These are phyloP conservation scores for Akanthomyces uredinophilus DNA, from an alignment of 2,329 filamentous ascomycete species.

Conservation along the genomic window DNA sequence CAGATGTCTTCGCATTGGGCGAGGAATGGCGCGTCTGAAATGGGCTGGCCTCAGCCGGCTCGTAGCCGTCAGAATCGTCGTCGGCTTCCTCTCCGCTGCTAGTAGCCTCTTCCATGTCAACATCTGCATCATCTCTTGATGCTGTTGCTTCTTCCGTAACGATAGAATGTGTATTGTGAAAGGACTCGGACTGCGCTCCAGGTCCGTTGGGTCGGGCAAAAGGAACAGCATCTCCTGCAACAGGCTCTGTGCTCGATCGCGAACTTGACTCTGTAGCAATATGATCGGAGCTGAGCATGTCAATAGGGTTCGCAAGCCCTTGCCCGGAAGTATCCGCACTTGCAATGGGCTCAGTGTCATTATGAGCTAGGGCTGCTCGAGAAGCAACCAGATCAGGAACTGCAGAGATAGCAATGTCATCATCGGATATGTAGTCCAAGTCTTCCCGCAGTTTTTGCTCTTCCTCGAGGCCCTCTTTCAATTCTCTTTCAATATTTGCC, in stretches of 20 bases:
- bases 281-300: slow-evolving; percentile 9
- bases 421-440: slow-evolving; percentile 16
- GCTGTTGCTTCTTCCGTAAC: not conserved
- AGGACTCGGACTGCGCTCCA: not conserved
- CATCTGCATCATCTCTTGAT: slow-evolving; percentile 13
- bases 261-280: slow-evolving; percentile 10
- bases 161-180: not conserved
- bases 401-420: not conserved
- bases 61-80: slow-evolving; percentile 46
- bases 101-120: slow-evolving; percentile 16
- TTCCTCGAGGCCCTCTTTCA: slow-evolving; percentile 33
- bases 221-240: not conserved
- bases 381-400: not conserved
- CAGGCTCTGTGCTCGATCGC: not conserved
- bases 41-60: slow-evolving; percentile 43
- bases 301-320: not conserved
- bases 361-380: not conserved
- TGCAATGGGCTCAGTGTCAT: not conserved
- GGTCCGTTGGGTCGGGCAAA: not conserved
- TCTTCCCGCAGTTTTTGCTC: slow-evolving; percentile 30
- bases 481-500: slow-evolving; percentile 43
- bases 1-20: not conserved
- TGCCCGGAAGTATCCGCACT: not conserved
- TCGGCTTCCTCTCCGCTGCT: slow-evolving; percentile 18
- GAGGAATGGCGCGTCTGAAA: slow-evolving; percentile 16